Evolutionary conservation across 352 stramenopile genomes (phyloP).

Genomic region (Phytophthora hybrid): DNA sequence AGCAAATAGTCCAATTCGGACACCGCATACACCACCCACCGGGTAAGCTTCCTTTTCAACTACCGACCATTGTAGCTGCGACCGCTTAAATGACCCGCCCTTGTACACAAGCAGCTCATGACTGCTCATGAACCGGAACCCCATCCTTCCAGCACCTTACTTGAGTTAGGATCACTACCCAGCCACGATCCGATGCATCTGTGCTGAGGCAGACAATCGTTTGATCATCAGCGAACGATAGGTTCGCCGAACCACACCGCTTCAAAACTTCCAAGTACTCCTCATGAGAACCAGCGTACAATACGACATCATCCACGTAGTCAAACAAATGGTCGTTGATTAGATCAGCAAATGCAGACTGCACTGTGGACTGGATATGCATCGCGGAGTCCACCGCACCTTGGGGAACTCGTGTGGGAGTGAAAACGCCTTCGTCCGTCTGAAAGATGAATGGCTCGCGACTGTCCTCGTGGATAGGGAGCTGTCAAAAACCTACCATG

Average conservation of each 20-base stretch:
- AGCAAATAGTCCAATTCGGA: neutral
- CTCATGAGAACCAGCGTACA: neutral
- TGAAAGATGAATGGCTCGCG: neutral
- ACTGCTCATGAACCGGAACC: neutral
- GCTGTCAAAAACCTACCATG: constrained; percentile 1
- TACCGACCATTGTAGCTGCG: neutral
- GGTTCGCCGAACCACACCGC: neutral
- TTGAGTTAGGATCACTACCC: neutral
- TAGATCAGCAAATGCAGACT: neutral
- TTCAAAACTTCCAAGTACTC: neutral
- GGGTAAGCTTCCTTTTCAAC: neutral
- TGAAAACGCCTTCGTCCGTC: neutral
- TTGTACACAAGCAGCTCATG: neutral
- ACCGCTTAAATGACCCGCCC: neutral
- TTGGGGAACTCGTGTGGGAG: neutral
- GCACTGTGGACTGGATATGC: neutral
- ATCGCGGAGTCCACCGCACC: neutral
- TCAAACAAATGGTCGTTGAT: constrained; percentile 2
- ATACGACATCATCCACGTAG: neutral
- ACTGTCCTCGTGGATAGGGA: neutral
- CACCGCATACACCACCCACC: neutral
- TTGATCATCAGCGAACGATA: neutral
- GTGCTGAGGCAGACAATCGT: neutral
- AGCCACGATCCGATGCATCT: neutral
- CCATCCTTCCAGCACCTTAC: neutral